Base-by-base conservation (phyloP, 2,329 filamentous ascomycete species). In the Juglanconis oblonga region DNA sequence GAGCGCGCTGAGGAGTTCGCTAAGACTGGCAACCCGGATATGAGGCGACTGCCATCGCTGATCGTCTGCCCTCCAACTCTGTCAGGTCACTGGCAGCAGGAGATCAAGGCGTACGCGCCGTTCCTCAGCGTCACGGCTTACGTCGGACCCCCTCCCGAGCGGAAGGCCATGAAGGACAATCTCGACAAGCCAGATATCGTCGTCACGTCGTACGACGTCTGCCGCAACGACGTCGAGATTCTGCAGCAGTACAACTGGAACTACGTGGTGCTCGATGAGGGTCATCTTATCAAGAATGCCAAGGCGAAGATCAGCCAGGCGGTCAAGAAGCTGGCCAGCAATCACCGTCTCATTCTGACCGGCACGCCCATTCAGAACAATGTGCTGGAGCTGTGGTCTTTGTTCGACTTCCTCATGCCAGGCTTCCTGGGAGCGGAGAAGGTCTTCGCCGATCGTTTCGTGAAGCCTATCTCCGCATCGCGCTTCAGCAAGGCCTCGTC, bases 401-500 rank as follows among this genome's bases (percentile, higher is more conserved):
- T 99, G 4, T 99, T 99, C 71, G 95, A 99, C 76, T 99, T 99
- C 77, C 81, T 99, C 62, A 99, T 99, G 95, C 95, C 96, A 3
- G 96, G 95, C 2, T 99, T 99, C 79, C 81, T 99, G 7, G 95
- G 95, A 36, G 92, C 93, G 0, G 92, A 87, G 64, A 97, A 96
- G 77, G 92, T 97, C n/a, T 97, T 97, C 77, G 81, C 96, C 65
- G 94, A 97, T 73, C 87, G 93, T 3, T 97, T 97, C 67, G 92
- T 93, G 8, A 97, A 97, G 75, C 93, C 93, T 1, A 97, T 97
- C 67, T 91, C 94, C 1, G 93, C 93, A 4, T 97, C 92, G 70
- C 90, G 96, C 24, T 97, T 93, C 72, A 94, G 91, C 75, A 99
- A 98, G 73, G 96, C 95, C 1, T 98, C 94, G 1, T 97, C 95